These are phyloP conservation scores for Heterobasidion parviporum DNA, from an alignment of 1,284 basidiomycete species.

Conservation along the genomic window DNA sequence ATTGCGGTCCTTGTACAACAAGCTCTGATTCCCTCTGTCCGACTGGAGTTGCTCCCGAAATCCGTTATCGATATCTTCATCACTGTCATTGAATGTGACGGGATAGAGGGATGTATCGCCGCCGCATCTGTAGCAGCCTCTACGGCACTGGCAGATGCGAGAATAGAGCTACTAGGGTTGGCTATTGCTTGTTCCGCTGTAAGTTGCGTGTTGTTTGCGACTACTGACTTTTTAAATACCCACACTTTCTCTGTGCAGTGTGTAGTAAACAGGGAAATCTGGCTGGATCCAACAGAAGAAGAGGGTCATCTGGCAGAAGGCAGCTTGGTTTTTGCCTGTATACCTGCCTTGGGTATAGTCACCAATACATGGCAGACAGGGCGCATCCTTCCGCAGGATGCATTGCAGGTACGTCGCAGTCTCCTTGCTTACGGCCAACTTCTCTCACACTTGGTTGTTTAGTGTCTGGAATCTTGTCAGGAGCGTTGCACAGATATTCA, in stretches of 20 bases:
- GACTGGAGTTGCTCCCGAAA: constrained; percentile 89
- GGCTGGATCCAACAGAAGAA: constrained; percentile 74
- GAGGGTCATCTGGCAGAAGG: constrained; percentile 54
- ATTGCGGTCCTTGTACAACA: constrained; percentile 81
- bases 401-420: constrained; percentile 40
- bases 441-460: constrained; percentile 1
- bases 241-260: constrained; percentile 30
- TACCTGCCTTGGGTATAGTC: constrained; percentile 86
- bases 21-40: constrained; percentile 78
- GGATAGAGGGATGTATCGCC: constrained; percentile 77
- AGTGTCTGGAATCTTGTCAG: constrained; percentile 66
- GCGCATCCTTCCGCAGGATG: constrained; percentile 38
- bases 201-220: constrained; percentile 16
- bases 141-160: constrained; percentile 83
- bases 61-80: constrained; percentile 90
- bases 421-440: not conserved
- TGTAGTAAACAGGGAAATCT: constrained; percentile 42
- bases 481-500: constrained; percentile 68
- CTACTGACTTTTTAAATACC: no score
- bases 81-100: constrained; percentile 87
- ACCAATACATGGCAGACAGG: constrained; percentile 82
- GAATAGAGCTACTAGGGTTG: constrained; percentile 81
- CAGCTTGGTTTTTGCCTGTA: constrained; percentile 66
- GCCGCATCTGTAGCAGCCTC: constrained; percentile 84
- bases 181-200: constrained; percentile 75